Evolutionary conservation across 1,284 basidiomycete species (phyloP).

Genomic region (Amylostereum areolatum): DNA sequence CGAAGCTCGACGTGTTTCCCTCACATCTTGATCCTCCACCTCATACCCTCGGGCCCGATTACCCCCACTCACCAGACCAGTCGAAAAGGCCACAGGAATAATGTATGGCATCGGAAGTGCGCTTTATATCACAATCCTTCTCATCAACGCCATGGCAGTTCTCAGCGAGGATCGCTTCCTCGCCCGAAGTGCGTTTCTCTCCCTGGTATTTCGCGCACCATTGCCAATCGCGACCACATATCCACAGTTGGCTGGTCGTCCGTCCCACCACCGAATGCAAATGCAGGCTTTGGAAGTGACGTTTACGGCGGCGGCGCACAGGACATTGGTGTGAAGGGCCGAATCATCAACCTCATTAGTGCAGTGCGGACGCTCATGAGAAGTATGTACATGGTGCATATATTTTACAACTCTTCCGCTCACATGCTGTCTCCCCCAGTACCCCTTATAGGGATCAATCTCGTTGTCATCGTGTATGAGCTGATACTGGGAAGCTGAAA

Average conservation of each 20-base stretch:
- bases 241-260: constrained; percentile 89
- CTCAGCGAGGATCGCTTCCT: constrained; percentile 95
- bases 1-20: no score
- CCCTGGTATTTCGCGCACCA: constrained; percentile 2
- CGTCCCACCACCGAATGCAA: constrained; percentile 47
- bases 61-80: no score
- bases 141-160: constrained; percentile 92
- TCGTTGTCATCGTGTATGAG: constrained; percentile 79
- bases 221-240: constrained; percentile 4
- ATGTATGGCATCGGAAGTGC: constrained; percentile 57
- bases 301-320: constrained; percentile 41
- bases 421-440: constrained; percentile 41
- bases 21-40: no score
- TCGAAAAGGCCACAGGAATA: constrained; percentile 11
- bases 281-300: constrained; percentile 50
- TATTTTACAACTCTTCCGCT: neutral
- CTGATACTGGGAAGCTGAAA: constrained; percentile 52
- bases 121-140: constrained; percentile 70
- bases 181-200: constrained; percentile 68
- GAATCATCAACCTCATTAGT: constrained; percentile 86
- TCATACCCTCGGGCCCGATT: no score
- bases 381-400: constrained; percentile 51
- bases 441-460: constrained; percentile 81
- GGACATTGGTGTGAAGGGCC: constrained; percentile 77
- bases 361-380: constrained; percentile 94